Evolutionary conservation across 2,329 filamentous ascomycete genomes (phyloP).

Genomic region (Fusarium piperis): DNA sequence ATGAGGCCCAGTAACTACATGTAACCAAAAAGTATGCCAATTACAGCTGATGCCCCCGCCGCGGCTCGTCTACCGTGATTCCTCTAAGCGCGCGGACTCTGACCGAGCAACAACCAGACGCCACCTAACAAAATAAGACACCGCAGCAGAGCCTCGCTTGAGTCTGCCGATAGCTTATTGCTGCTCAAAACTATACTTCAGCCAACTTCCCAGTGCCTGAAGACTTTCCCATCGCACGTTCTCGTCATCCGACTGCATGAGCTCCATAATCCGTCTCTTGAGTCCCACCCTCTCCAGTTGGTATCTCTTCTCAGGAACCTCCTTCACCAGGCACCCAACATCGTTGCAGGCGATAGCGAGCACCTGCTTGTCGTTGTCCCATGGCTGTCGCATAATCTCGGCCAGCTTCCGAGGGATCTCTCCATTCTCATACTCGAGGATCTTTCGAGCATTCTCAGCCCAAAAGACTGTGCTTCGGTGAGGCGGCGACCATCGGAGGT

Average conservation of each 20-base stretch:
- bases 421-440: slow-evolving; percentile 84
- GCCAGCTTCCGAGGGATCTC: slow-evolving; percentile 81
- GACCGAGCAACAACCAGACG: slow-evolving; percentile 33
- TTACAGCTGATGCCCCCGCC: slow-evolving; percentile 42
- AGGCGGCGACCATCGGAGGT: slow-evolving; percentile 91
- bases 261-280: slow-evolving; percentile 89
- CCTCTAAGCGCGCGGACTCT: slow-evolving; percentile 32
- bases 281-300: slow-evolving; percentile 85
- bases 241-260: slow-evolving; percentile 92
- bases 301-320: slow-evolving; percentile 84
- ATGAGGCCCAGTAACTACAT: slow-evolving; percentile 28
- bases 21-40: slow-evolving; percentile 45
- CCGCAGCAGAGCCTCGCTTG: slow-evolving; percentile 21
- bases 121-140: slow-evolving; percentile 36
- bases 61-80: slow-evolving; percentile 40
- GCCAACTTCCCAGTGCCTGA: slow-evolving; percentile 76
- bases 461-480: slow-evolving; percentile 89
- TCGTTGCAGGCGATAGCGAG: slow-evolving; percentile 94
- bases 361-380: slow-evolving; percentile 85
- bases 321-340: slow-evolving; percentile 86
- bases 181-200: slow-evolving; percentile 71
- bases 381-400: slow-evolving; percentile 81
- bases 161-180: slow-evolving; percentile 29
- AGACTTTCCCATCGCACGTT: slow-evolving; percentile 92
- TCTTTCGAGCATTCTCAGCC: slow-evolving; percentile 88